A percentile compares a stretch with the other conserved stretches of the same genome.
Evolutionary conservation across 495 filamentous ascomycete genomes (phyloP).

Genomic region (Trichocladium uniseriatum): DNA sequence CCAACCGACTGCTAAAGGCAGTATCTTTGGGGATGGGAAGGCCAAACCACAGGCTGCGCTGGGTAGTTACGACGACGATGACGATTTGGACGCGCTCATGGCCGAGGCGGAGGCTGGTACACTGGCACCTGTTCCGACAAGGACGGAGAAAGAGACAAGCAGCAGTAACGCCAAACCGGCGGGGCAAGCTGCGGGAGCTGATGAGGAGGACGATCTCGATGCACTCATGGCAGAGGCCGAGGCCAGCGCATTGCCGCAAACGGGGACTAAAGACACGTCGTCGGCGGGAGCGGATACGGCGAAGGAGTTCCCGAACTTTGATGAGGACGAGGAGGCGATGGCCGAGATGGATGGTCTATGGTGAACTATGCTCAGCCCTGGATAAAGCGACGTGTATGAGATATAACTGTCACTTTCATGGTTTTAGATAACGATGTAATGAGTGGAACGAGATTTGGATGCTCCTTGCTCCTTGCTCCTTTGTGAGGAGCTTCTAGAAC

Average conservation of each 20-base stretch:
- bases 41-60: background rate
- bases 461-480: background rate
- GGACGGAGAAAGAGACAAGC: no score
- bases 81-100: constrained; percentile 15
- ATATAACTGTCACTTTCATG: no score
- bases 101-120: constrained; percentile 15
- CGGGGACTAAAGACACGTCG: background rate
- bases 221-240: constrained; percentile 10
- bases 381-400: no score
- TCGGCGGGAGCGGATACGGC: background rate
- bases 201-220: constrained; percentile 10
- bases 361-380: constrained; percentile 31
- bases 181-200: no score
- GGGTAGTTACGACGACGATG: background rate
- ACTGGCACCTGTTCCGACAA: no score
- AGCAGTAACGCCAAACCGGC: no score
- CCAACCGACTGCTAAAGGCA: background rate
- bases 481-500: background rate
- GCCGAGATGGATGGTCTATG: constrained; percentile 54
- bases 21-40: constrained; percentile 19
- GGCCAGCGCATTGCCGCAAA: background rate
- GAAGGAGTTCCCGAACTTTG: constrained; percentile 19
- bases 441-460: no score
- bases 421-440: no score
- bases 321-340: constrained; percentile 60